Base-by-base conservation (phyloP, 148 eudicot species). In the Rhododendron williamsianum region DNA sequence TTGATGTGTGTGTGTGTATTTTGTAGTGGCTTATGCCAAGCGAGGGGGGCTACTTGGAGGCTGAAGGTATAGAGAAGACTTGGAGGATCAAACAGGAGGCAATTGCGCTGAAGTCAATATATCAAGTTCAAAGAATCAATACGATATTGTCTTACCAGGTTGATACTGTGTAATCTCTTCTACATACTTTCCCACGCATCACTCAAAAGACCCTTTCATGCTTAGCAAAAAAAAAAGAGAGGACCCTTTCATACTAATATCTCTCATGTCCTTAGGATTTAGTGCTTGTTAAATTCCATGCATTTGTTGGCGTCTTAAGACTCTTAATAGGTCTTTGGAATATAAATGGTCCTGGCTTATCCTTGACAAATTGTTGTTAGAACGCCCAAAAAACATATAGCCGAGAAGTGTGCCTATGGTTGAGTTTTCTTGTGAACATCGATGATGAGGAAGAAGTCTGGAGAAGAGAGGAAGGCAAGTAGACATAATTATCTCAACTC, bases 111-210 rank as follows among this genome's bases (percentile, higher is more conserved):
- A 93, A 93, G 98, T 96, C 45, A 94, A 92, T 87, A 88, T 94
- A 60, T 85, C 88, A 49, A 94, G 97, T 86, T 67, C 85, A 74
- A 90, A 87, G 86, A 93, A 94, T 82, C 97, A 92, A 74, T 92
- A 86, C 89, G 99, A 96, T 90, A 90, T 96, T 82, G 91, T 96
- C 84, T 89, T 96, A 86, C 99, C 98, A 92, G 98, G 99, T 96
- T 72, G 35, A 48, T 23, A 48, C 15, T 35, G 36, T 67, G 38
- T 38, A 56, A 54, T 60, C 72, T 71, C 63, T 78, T 43, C 23
- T 48, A 16, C 33, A 2, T 25, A 76, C 38, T 76, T n/a, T 81
- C 12, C 65, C 33, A 33, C 45, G 13, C 35, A 79, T 45, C 81
- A 25, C 11, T 38, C 52, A 58, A 45, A 27, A 12, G 38, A 36